A percentile compares a stretch with the other conserved stretches of the same genome.
Evolutionary conservation across 768 basidiomycete species (phyloP).

Genomic region (Termitomyces sp.): DNA sequence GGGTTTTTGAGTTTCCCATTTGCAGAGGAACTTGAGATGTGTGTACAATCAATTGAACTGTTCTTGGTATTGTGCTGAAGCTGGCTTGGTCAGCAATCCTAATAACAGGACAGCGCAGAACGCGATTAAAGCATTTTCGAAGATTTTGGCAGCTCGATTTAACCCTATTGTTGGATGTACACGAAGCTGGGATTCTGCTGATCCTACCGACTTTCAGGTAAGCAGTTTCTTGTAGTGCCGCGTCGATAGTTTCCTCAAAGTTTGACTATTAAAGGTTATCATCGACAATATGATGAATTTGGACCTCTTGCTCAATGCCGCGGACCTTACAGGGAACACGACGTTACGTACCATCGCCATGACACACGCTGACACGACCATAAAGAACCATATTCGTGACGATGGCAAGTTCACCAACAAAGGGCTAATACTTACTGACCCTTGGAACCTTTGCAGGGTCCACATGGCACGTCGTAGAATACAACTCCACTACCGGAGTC

Average conservation of each 20-base stretch:
- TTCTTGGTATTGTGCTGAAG: background rate
- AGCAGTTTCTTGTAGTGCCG: background rate
- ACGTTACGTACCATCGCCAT: conserved; percentile 61
- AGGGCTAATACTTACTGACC: background rate
- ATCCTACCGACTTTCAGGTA: conserved; percentile 40
- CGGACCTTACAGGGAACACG: conserved; percentile 51
- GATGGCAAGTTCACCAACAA: conserved; percentile 42
- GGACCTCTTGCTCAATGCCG: conserved; percentile 59
- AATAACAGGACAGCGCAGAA: conserved; percentile 50
- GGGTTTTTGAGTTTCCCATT: conserved; percentile 67
- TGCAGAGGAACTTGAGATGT: conserved; percentile 43
- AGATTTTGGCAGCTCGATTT: conserved; percentile 55
- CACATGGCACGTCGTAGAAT: conserved; percentile 62
- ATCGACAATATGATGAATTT: conserved; percentile 85
- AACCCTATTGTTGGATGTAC: conserved; percentile 61
- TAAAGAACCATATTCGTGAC: conserved; percentile 58
- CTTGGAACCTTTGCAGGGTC: conserved; percentile 26
- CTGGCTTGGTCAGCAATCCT: conserved; percentile 45
- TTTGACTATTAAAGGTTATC: conserved; percentile 44
- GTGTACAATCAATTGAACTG: conserved; percentile 34
- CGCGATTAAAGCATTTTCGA: conserved; percentile 56
- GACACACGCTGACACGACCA: conserved; percentile 63
- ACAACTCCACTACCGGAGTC: conserved; percentile 59
- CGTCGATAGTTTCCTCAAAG: background rate
- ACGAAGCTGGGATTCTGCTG: conserved; percentile 59